Conservation (phyloP, 2,329 filamentous ascomycete genomes). For the Neopestalotiopsis clavispora region DNA sequence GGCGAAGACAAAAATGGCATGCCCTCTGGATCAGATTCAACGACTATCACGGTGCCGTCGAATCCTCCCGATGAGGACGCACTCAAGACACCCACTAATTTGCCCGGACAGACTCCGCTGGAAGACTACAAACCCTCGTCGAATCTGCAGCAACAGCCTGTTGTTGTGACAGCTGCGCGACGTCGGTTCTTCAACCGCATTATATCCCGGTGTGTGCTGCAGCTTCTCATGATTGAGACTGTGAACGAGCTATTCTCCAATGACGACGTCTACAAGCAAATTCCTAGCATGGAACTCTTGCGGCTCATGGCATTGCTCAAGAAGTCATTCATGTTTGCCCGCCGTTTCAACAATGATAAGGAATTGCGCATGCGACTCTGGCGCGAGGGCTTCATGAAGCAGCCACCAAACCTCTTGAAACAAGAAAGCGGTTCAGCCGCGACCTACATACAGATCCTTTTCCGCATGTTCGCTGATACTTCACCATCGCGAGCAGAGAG, state of each 20-base stretch:
- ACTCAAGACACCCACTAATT: constrained; percentile 25
- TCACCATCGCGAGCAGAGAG: constrained; percentile 80
- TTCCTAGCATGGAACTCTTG: constrained; percentile 87
- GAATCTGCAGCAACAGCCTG: constrained; percentile 81
- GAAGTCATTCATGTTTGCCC: constrained; percentile 94
- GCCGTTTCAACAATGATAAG: constrained; percentile 97
- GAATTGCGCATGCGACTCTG: constrained; percentile 92
- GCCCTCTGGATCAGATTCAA: constrained; percentile 38
- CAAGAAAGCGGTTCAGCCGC: constrained; percentile 92
- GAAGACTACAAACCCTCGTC: constrained; percentile 88
- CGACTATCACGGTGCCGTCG: constrained; percentile 25
- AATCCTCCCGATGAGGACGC: constrained; percentile 27
- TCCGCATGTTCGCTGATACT: constrained; percentile 96
- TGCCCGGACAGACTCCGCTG: constrained; percentile 54
- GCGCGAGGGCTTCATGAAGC: constrained; percentile 99
- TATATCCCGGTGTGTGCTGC: constrained; percentile 96
- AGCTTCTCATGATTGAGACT: constrained; percentile 98
- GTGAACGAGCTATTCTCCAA: constrained; percentile 99
- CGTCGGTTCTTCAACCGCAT: constrained; percentile 98
- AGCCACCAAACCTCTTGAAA: constrained; percentile 95
- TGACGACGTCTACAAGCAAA: constrained; percentile 90
- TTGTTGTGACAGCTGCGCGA: constrained; percentile 90
- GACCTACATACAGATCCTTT: constrained; percentile 93
- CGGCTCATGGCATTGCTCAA: constrained; percentile 94
- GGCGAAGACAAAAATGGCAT: constrained; percentile 51